A percentile compares a stretch with the other conserved stretches of the same genome.
Evolutionary conservation across 1,284 basidiomycete species (phyloP).

Genomic region (Coniophora puteana): DNA sequence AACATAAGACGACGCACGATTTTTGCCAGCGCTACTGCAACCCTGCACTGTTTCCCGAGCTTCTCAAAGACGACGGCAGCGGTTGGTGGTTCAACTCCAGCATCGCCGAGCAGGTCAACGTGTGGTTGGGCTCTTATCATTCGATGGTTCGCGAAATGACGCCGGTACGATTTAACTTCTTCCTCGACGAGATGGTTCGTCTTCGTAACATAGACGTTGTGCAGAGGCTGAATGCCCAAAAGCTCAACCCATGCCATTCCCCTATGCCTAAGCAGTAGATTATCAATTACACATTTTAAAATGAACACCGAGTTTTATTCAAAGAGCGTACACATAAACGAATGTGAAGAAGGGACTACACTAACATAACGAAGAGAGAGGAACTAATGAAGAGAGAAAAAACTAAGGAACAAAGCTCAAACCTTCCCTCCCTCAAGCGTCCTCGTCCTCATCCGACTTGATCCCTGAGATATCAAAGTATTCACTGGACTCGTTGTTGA

Average conservation of each 20-base stretch:
- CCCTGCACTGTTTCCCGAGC: conserved; percentile 28
- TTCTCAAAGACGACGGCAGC: conserved; percentile 26
- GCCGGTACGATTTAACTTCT: conserved; percentile 22
- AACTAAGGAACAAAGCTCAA: too few species aligned
- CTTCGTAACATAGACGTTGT: too few species aligned
- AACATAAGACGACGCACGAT: conserved; percentile 30
- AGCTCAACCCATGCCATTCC: too few species aligned
- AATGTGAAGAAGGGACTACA: too few species aligned
- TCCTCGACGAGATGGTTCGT: conserved; percentile 6
- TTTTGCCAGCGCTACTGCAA: conserved; percentile 35
- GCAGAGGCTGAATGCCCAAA: too few species aligned
- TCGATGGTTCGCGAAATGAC: conserved; percentile 28
- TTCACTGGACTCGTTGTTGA: too few species aligned
- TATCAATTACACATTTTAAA: conserved; percentile 98
- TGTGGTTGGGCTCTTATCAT: conserved; percentile 29
- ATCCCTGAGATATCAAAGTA: too few species aligned
- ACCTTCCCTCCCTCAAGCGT: too few species aligned
- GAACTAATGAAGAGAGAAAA: conserved; percentile 91
- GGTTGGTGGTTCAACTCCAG: conserved; percentile 24
- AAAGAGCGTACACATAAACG: too few species aligned
- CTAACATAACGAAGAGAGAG: conserved; percentile 84
- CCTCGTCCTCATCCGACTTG: too few species aligned
- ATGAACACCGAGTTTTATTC: conserved; percentile 99
- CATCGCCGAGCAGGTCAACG: conserved; percentile 28
- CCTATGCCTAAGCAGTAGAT: too few species aligned